phyloP scores from a whole-genome alignment of 805 yeast species.

The Wickerhamiella vanderwaltii region DNA sequence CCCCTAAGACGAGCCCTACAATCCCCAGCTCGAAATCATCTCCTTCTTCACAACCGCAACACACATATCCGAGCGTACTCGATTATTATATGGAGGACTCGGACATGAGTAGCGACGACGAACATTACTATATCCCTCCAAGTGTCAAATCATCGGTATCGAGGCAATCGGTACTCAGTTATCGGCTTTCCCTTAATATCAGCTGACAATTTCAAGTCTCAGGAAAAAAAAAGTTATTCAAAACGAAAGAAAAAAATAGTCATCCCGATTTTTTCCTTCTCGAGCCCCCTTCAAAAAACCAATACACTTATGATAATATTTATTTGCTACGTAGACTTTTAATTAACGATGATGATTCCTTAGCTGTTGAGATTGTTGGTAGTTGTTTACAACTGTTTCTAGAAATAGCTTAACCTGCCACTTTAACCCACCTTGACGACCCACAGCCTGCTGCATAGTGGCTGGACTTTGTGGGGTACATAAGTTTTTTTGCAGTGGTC shows the following conservation, averaged over 20 bases:
- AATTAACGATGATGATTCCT: no score
- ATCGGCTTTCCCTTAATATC: conserved; percentile 6
- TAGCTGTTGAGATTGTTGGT: no score
- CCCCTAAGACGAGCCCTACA: conserved; percentile 18
- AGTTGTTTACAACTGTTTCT: no score
- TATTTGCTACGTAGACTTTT: conserved; percentile 3
- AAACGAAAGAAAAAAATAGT: conserved; percentile 1
- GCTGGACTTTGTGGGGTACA: no score
- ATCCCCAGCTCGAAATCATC: not conserved
- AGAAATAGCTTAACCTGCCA: no score
- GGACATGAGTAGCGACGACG: conserved; percentile 13
- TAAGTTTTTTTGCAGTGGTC: no score
- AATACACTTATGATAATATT: no score
- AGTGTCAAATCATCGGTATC: conserved; percentile 4
- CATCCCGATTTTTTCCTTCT: no score
- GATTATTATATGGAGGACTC: conserved; percentile 12
- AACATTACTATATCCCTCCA: conserved; percentile 9
- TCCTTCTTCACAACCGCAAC: not conserved
- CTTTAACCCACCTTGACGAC: no score
- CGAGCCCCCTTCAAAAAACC: no score
- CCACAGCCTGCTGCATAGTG: no score
- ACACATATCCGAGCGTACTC: conserved; percentile 14
- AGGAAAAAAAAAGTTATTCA: not conserved
- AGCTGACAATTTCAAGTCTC: not conserved
- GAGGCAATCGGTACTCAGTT: conserved; percentile 8